These are phyloP conservation scores for Sarcocystis neurona DNA, from an alignment of 169 alveolate genomes.

Conservation along the genomic window DNA sequence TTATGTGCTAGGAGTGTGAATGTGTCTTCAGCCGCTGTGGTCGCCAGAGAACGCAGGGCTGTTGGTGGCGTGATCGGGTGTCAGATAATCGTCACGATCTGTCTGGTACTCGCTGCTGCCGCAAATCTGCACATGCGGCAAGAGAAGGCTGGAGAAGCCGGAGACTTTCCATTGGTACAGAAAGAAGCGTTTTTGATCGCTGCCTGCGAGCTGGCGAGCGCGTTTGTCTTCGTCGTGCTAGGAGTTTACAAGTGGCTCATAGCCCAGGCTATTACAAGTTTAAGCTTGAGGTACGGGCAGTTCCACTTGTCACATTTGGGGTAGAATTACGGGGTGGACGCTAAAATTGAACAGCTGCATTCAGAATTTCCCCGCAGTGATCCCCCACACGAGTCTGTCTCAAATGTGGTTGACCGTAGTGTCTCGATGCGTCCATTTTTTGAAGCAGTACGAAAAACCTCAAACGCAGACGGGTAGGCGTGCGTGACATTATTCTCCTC, in stretches of 20 bases:
- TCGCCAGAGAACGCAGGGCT: background rate
- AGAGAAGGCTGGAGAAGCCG: background rate
- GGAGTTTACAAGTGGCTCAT: constrained; percentile 27
- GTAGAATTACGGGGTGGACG: too few species aligned
- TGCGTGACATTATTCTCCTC: too few species aligned
- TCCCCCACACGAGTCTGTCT: too few species aligned
- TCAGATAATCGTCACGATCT: background rate
- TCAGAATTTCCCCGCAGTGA: too few species aligned
- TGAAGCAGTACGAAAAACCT: too few species aligned
- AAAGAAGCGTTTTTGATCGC: background rate
- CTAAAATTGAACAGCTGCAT: too few species aligned
- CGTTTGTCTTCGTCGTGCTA: constrained; percentile 13
- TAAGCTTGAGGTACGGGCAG: background rate
- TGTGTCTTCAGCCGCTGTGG: background rate
- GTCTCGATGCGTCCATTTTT: too few species aligned
- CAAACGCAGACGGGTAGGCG: too few species aligned
- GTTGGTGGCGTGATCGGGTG: background rate
- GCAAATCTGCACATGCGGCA: background rate
- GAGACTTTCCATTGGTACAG: background rate
- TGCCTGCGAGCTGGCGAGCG: constrained; percentile 22
- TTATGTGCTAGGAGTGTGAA: too few species aligned
- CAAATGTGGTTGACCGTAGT: too few species aligned
- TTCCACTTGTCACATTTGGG: too few species aligned
- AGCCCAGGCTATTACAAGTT: background rate
- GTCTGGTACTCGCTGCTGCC: background rate